Evolutionary conservation across 495 filamentous ascomycete genomes (phyloP), one percentile per base, ranked within the genome.

Genomic region (Xylaria grammica): DNA sequence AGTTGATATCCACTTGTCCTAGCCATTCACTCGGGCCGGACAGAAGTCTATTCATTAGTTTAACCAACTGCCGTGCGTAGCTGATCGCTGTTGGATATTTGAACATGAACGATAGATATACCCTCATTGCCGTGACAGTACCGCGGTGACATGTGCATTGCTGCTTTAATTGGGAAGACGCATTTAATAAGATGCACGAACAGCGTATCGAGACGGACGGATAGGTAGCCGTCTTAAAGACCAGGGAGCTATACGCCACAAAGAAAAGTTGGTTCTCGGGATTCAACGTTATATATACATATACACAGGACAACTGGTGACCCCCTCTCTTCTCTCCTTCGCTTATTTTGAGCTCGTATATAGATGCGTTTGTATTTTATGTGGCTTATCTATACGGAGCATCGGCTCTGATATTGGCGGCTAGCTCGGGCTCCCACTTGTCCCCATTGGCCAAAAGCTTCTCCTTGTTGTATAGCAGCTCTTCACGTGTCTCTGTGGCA

Each of bases 391-490:
- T 89, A 81, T 95, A 95, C 27, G 91, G 92, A 61, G 91, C 87
- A 81, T 95, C 92, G 13, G 95, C 95, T 74, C 91, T 87, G 70
- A 93, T 93, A 60, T 85, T 88, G 56, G 96, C 96, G 2, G 94
- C 96, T 68, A 99, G 81, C 78, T 99, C 95, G 6, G 95, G 93
- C 79, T 99, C 96, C 95, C 95, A 99, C 81, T 96, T 97, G 82
- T 96, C 93, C 69, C 93, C 93, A 72, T 96, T 96, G 58, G 89
- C 78, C 54, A 97, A 81, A 64, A 96, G 80, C 81, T 95, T 95
- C 73, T 82, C 95, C 85, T 99, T 99, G 82, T 99, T 99, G 84
- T 98, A 99, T 67, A 99, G 80, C 63, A 98, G 78, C 82, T 99
- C 95, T 77, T 99, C 95, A 70, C 95, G 86, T 50, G 95, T 98